Evolutionary conservation across 2,329 filamentous ascomycete genomes (phyloP), one percentile per base, ranked within the genome.

Genomic region (Colletotrichum orchidophilum): DNA sequence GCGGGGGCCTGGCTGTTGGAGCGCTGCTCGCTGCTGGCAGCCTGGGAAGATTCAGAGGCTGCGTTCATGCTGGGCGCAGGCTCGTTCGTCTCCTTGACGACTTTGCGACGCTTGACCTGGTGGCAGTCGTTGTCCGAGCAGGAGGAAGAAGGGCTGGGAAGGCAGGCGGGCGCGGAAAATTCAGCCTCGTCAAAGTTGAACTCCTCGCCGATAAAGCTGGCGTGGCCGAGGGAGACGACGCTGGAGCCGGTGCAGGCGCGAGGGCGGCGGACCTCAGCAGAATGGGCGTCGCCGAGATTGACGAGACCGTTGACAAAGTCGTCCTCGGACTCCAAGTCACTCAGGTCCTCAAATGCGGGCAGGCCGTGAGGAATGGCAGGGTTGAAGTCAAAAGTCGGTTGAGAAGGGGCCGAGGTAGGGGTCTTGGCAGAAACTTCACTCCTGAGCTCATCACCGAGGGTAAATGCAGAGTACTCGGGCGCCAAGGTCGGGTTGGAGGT

Each of bases 261-360:
- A 42, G 90, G 89, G 75, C 95, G 90, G 85, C 94, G 94, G 78
- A 88, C 83, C 81, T 92, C 91, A 59, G 87, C 83, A 49, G 85
- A 83, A 24, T 86, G 70, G 39, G 57, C 64, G 66, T 72, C 70
- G 31, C 71, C 71, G 27, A 74, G 67, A 67, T 74, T 73, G n/a
- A 74, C 73, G 80, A 54, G 73, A 66, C 72, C 71, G 73, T 74
- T 74, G 63, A 74, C 73, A 21, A 74, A 74, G 61, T 74, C 73
- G 71, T 74, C 73, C 54, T 74, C 73, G 1, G 93, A 95, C 80
- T 97, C 95, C 67, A 97, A 88, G 77, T 97, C 95, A 27, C 95
- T 96, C 75, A 97, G 90, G 75, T 94, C 93, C 81, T 97, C 94
- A 76, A 97, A 97, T 9, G 87, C 86, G 29, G 93, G 92, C 33